Percentiles rank a stretch among this genome's conserved stretches.
Evolutionary conservation across 2,329 filamentous ascomycete species (phyloP).

Genomic region (Elsinoe batatas): DNA sequence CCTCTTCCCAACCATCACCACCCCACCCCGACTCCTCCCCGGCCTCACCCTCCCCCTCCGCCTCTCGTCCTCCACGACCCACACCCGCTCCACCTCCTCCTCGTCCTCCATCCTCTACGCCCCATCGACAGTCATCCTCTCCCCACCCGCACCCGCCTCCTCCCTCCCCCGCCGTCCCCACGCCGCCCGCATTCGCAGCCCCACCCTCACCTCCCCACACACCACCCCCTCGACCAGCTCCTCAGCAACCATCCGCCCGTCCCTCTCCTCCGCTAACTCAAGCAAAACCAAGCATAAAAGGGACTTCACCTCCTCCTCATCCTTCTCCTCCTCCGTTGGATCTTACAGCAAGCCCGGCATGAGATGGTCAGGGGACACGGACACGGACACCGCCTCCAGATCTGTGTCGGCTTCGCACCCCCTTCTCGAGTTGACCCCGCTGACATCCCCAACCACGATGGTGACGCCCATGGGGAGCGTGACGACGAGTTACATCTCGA

Average conservation of each 20-base stretch:
- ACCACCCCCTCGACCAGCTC: neutral
- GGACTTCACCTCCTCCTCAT: neutral
- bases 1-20: slow-evolving; percentile 2
- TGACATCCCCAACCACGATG: neutral
- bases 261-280: neutral
- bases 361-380: neutral
- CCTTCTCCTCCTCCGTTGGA: no score
- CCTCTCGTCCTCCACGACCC: neutral
- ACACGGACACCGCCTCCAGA: neutral
- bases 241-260: neutral
- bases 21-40: neutral
- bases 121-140: neutral
- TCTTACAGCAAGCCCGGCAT: no score
- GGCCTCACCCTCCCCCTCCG: neutral
- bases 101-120: slow-evolving; percentile 1
- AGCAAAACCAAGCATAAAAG: neutral
- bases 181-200: neutral
- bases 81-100: slow-evolving; percentile 7
- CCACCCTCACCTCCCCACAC: neutral
- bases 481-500: neutral
- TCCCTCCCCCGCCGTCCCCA: neutral
- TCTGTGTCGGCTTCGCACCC: neutral
- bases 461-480: neutral
- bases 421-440: neutral
- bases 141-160: neutral